Percentiles rank a stretch among this genome's conserved stretches.
phyloP scores from a whole-genome alignment of 768 basidiomycete genomes.

The Hericium rajendrae region DNA sequence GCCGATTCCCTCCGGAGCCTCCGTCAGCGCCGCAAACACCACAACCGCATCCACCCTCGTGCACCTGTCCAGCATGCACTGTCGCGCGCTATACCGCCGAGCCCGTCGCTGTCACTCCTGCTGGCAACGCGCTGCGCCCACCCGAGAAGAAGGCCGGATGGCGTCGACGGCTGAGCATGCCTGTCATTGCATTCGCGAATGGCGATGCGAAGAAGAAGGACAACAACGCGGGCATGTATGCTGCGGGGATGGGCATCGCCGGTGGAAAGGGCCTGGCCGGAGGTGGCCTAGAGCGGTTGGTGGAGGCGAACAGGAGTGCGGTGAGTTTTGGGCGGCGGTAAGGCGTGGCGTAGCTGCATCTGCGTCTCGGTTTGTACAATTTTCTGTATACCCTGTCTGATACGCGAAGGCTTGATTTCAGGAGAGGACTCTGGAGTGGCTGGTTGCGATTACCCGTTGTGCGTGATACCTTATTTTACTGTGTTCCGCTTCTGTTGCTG shows the following conservation, averaged over 20 bases:
- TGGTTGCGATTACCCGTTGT: too few species aligned
- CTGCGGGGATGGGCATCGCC: slow-evolving; percentile 16
- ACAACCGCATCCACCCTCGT: slow-evolving; percentile 46
- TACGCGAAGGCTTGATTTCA: too few species aligned
- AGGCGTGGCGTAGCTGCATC: not conserved
- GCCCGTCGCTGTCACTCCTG: slow-evolving; percentile 18
- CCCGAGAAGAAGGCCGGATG: slow-evolving; percentile 54
- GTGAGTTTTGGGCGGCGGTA: not conserved
- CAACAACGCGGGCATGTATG: slow-evolving; percentile 10
- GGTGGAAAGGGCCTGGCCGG: slow-evolving; percentile 30
- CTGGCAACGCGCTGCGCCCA: slow-evolving; percentile 34
- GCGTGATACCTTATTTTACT: too few species aligned
- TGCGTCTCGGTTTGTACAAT: not conserved
- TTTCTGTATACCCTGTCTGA: not conserved
- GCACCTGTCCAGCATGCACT: slow-evolving; percentile 60
- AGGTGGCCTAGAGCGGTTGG: slow-evolving; percentile 20
- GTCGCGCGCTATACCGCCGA: slow-evolving; percentile 38
- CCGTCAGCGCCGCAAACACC: slow-evolving; percentile 17
- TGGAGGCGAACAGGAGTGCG: not conserved
- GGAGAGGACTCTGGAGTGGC: too few species aligned
- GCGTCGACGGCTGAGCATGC: slow-evolving; percentile 75
- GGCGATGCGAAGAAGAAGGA: slow-evolving; percentile 41
- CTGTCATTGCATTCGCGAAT: slow-evolving; percentile 34
- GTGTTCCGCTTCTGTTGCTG: too few species aligned
- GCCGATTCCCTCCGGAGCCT: slow-evolving; percentile 17